Evolutionary conservation across 495 filamentous ascomycete genomes (phyloP), one percentile per base, ranked within the genome.

Genomic region (Saxispiralis lemnorum): DNA sequence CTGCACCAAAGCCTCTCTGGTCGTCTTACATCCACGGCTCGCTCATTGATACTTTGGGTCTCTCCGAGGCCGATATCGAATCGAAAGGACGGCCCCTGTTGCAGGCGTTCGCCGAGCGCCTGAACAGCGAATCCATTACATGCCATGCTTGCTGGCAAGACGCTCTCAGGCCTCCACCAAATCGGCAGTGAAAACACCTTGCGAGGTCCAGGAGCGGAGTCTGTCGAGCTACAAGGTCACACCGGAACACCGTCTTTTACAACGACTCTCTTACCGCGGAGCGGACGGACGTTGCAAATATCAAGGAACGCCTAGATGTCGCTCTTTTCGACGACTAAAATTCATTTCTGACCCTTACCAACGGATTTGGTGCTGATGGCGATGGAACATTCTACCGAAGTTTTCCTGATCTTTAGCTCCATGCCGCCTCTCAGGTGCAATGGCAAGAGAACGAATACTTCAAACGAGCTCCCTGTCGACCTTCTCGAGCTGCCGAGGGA

Each of bases 281-380:
- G 7, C 12, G 15, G 9, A 19, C 39, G 17, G 35, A 47, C 3
- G 47, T 54, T 30, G 20, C 38, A 9, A 18, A 40, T 10, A 32
- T 49, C 1, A 43, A 54, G 40, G 28, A 30, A n/a, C 12, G 36
- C 5, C 44, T 51, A 0, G 35, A 32, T 0, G 28, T 41, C 11
- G 35, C 14, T 10, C 34, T 54, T 6, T 47, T 47, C 1, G 28
- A 35, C 1, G 51, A 54, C 39, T 51, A 41, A 35, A 54, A 54
- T 18, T 44, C 34, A 21, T 51, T 47, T 42, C 40, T 54, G 7
- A 9, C 18, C 2, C n/a, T 54, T 28, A 45, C 21, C 17, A 47
- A 54, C 24, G 47, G 51, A 7, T 47, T 54, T 12, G 47, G 39
- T 10, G 47, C 44, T 12, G 44, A 47, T 12, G 47, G 39, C 5